A percentile compares a stretch with the other conserved stretches of the same genome.
Conservation (phyloP, 1,284 basidiomycete species). For the Leccinum subspadiceum region DNA sequence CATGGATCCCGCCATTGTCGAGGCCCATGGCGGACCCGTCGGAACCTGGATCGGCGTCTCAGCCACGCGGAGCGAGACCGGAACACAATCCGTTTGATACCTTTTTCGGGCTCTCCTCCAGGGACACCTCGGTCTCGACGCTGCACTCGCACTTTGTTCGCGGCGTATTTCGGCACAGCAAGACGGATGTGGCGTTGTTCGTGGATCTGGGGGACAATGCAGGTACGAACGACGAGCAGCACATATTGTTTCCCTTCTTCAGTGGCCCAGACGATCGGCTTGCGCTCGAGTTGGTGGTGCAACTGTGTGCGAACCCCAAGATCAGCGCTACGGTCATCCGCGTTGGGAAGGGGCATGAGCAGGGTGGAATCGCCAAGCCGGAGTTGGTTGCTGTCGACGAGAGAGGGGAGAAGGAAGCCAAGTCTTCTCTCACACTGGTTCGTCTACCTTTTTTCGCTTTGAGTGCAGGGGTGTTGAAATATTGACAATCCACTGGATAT, state of each 20-base stretch:
- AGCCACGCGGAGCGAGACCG: constrained; percentile 9
- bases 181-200: constrained; percentile 77
- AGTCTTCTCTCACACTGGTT: constrained; percentile 12
- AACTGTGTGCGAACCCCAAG: constrained; percentile 68
- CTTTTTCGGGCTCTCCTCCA: constrained; percentile 48
- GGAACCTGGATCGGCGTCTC: constrained; percentile 27
- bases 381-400: constrained; percentile 25
- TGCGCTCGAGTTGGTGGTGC: constrained; percentile 80
- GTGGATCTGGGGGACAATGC: constrained; percentile 61
- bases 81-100: constrained; percentile 59
- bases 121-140: constrained; percentile 40
- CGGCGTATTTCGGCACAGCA: constrained; percentile 70
- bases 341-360: constrained; percentile 35
- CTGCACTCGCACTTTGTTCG: constrained; percentile 82
- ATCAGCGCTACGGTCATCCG: constrained; percentile 70
- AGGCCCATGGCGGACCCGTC: constrained; percentile 14
- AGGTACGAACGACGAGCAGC: constrained; percentile 40
- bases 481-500: background rate
- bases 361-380: constrained; percentile 18
- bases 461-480: background rate
- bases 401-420: constrained; percentile 20
- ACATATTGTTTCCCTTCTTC: constrained; percentile 89
- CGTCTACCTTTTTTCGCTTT: constrained; percentile 36
- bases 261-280: constrained; percentile 93
- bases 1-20: constrained; percentile 61